Percentiles rank a stretch among this genome's conserved stretches.
Evolutionary conservation across 768 basidiomycete genomes (phyloP).

Genomic region (Pulveroboletus sp.): DNA sequence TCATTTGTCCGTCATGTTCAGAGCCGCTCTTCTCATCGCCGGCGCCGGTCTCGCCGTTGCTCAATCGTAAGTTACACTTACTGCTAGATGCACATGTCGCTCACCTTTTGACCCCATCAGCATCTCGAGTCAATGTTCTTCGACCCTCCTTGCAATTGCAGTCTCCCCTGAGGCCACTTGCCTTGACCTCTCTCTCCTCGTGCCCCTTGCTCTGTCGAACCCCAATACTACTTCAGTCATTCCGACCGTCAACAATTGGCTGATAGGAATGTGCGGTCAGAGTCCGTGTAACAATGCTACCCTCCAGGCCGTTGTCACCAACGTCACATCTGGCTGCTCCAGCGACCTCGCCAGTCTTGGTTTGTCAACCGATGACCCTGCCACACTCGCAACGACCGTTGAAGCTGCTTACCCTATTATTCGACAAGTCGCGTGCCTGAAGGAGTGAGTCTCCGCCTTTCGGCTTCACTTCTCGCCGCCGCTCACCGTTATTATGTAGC

Average conservation of each 20-base stretch:
- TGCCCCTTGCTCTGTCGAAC: conserved; percentile 24
- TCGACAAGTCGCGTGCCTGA: conserved; percentile 55
- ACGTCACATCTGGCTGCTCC: conserved; percentile 49
- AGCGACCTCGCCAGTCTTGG: conserved; percentile 33
- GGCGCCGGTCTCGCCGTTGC: conserved; percentile 38
- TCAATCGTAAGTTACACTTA: conserved; percentile 37
- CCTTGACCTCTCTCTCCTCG: conserved; percentile 35
- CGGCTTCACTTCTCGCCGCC: not conserved
- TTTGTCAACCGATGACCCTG: conserved; percentile 10
- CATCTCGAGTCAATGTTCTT: conserved; percentile 39
- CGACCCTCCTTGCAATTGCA: conserved; percentile 42
- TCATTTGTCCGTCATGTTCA: conserved; percentile 20
- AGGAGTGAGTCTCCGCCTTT: conserved; percentile 46
- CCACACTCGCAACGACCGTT: conserved; percentile 35
- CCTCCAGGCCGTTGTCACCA: conserved; percentile 48
- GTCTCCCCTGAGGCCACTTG: conserved; percentile 34
- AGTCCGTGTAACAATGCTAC: conserved; percentile 56
- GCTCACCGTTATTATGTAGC: conserved; percentile 17
- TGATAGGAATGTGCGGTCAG: conserved; percentile 49
- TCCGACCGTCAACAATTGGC: conserved; percentile 53
- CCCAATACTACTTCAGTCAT: conserved; percentile 32
- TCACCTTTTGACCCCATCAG: not conserved
- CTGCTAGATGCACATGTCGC: not conserved
- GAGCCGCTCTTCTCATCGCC: conserved; percentile 23
- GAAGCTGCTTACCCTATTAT: conserved; percentile 53